Evolutionary conservation across 2,329 filamentous ascomycete genomes (phyloP), one percentile per base, ranked within the genome.

Genomic region (Penicillium corylophilum): DNA sequence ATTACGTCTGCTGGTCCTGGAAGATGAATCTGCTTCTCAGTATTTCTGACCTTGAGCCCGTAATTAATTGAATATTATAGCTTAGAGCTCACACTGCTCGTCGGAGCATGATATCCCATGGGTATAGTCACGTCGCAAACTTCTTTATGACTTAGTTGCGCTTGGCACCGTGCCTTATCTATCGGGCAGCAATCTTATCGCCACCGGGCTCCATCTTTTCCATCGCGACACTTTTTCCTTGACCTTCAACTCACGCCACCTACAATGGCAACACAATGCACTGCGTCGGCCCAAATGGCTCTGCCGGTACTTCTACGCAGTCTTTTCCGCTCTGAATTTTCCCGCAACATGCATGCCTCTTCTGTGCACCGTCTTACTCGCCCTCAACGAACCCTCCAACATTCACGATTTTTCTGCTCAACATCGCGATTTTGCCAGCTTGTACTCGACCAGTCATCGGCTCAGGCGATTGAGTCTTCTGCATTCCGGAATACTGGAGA

Each of bases 271-370:
- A 47, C 43, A 9, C 51, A 56, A 43, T 69, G 62, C 42, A 31
- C 56, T 41, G 54, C 59, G 3, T 64, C 66, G n/a, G 57, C 64
- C 2, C 65, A 46, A 12, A 41, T 68, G 48, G 57, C 61, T 24
- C 50, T 70, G 12, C 57, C 69, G 10, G 56, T 48, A 4, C 36
- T 65, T 9, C 48, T 70, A 13, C 61, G 57, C 45, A 60, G 54
- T 43, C 44, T 67, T 12, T 64, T 64, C 28, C 60, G 54, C 35
- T 55, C 63, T 8, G 62, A 69, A 28, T 44, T 62, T 36, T 48
- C 54, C 31, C 43, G 47, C 29, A 50, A 57, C 15, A 22, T 57
- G 29, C 48, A 51, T 42, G 23, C 47, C 35, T 50, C 49, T 38
- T 31, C 24, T 44, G 39, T 44, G 20, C 48, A 33, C 39, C 22